These are phyloP conservation scores for Cladophialophora chaetospira DNA, from an alignment of 2,329 filamentous ascomycete species.

Conservation along the genomic window DNA sequence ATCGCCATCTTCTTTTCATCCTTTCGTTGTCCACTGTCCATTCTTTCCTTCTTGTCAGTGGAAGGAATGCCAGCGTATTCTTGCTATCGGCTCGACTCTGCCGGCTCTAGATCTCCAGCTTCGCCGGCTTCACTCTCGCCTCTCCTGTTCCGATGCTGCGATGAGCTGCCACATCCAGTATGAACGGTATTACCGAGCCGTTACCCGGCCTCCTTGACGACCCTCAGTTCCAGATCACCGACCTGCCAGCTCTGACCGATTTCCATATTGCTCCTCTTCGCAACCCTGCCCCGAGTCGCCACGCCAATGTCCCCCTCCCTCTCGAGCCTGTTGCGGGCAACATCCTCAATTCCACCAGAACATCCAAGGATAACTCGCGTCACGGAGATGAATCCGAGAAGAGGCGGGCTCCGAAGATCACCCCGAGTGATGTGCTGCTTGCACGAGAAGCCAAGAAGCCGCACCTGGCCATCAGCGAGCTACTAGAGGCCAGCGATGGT, in stretches of 20 bases:
- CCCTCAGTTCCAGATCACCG: slow-evolving; percentile 42
- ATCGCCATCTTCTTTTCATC: background rate
- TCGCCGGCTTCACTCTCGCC: background rate
- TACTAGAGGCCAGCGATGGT: slow-evolving; percentile 42
- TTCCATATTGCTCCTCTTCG: slow-evolving; percentile 52
- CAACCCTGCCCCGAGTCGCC: slow-evolving; percentile 47
- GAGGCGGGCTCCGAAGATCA: slow-evolving; percentile 26
- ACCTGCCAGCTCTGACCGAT: slow-evolving; percentile 45
- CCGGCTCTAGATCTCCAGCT: background rate
- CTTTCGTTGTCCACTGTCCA: background rate
- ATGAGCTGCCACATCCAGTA: slow-evolving; percentile 29
- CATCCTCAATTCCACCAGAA: slow-evolving; percentile 40
- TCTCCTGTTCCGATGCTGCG: slow-evolving; percentile 2
- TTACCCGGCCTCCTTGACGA: slow-evolving; percentile 44
- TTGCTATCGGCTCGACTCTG: background rate
- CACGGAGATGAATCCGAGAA: slow-evolving; percentile 21
- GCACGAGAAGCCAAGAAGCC: slow-evolving; percentile 34
- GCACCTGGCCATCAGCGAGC: slow-evolving; percentile 38
- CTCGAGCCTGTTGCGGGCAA: slow-evolving; percentile 46
- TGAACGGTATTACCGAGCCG: slow-evolving; percentile 34
- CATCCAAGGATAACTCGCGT: slow-evolving; percentile 8
- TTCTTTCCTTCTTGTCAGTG: background rate
- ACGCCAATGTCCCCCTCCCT: slow-evolving; percentile 45
- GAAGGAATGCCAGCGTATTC: background rate
- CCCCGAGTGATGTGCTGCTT: slow-evolving; percentile 30